Percentiles rank a stretch among this genome's conserved stretches.
Conservation (phyloP, 176 grass and related monocot species). For the Themeda triandra region DNA sequence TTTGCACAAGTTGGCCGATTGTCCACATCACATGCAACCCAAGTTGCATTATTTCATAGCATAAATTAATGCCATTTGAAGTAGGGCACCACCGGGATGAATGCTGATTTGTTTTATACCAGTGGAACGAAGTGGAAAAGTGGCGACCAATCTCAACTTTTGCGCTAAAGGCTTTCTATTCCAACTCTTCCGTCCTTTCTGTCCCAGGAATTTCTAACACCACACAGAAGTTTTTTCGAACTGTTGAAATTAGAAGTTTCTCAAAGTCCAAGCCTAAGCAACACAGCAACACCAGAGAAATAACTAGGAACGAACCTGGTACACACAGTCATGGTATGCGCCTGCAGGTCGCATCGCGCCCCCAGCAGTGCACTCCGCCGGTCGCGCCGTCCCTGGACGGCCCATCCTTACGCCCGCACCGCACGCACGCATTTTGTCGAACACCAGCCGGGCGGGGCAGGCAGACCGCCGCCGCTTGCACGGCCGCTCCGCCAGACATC, state of each 20-base stretch:
- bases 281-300: background rate
- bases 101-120: background rate
- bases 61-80: background rate
- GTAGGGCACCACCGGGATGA: background rate
- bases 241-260: background rate
- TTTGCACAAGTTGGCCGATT: background rate
- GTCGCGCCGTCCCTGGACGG: too few relatives aligned
- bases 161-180: background rate
- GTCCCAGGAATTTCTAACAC: background rate
- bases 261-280: background rate
- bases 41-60: background rate
- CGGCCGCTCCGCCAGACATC: too few relatives aligned
- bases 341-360: too few relatives aligned
- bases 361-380: too few relatives aligned
- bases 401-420: too few relatives aligned
- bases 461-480: too few relatives aligned
- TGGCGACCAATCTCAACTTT: background rate
- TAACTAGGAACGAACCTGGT: background rate
- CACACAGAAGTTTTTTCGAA: background rate
- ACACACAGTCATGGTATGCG: background rate
- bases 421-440: too few relatives aligned
- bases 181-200: background rate
- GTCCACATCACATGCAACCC: background rate
- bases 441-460: too few relatives aligned
- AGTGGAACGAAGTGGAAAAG: background rate